Evolutionary conservation across 2,329 filamentous ascomycete genomes (phyloP), one percentile per base, ranked within the genome.

Genomic region (Talaromyces islandicus): DNA sequence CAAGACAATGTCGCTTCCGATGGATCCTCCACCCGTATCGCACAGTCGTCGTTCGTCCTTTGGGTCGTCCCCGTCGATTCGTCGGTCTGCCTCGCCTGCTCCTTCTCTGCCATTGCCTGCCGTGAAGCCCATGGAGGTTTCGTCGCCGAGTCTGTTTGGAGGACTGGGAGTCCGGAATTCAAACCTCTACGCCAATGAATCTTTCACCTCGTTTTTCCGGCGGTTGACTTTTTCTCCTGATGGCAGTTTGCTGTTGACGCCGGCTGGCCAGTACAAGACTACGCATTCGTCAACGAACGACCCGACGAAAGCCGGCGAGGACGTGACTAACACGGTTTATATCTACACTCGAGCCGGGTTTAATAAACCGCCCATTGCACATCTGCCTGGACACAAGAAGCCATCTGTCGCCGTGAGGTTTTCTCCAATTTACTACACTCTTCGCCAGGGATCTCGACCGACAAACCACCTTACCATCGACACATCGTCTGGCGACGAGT

Each of bases 341-440:
- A 94, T 99, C 58, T 99, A 99, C 75, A 97, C 93, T 0, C 84
- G 94, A 67, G 94, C 92, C 30, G 94, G 94, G 25, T 91, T 99
- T 70, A 97, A 97, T 77, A 97, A 95, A 73, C 92, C 94, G 1
- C 94, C 94, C 2, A 89, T 97, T 60, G 92, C 93, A 7, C 94
- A 97, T 75, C 82, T 99, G 7, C 94, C 94, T 0, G 94, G 94
- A 1, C 93, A 97, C 76, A 99, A 97, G 80, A 99, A 99, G 75
- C 94, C 94, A 0, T 97, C 94, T 0, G 91, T 99, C 11, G 94
- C 92, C 1, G 91, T 99, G 62, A 91, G 91, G 70, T 99, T 94
- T 72, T 99, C 93, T 14, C 94, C 94, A 0, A 77, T 96, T 25
- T 88, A 90, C 67, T 99, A 97, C 75, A 91, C 88, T 0, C 79